phyloP scores from a whole-genome alignment of 768 basidiomycete species.

The Inosperma sp. region DNA sequence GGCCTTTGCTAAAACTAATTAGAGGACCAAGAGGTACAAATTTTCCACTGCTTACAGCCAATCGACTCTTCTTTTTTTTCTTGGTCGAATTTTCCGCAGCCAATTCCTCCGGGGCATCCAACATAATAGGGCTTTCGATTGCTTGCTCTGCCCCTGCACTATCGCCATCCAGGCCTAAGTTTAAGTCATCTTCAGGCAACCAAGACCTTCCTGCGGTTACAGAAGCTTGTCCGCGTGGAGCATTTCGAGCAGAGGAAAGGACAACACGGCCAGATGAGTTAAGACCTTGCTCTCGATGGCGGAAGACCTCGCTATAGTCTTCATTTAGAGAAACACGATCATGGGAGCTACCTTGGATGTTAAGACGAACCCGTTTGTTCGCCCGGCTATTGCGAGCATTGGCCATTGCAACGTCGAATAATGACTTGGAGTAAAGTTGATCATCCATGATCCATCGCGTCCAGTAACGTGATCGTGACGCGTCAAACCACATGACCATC shows the following conservation, averaged over 20 bases:
- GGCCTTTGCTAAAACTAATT: background rate
- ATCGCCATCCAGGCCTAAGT: background rate
- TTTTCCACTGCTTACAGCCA: background rate
- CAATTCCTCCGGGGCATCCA: background rate
- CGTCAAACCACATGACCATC: too few species aligned
- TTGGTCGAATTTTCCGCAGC: background rate
- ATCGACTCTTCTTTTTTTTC: background rate
- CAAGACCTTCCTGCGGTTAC: background rate
- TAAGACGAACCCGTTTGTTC: background rate
- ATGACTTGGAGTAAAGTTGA: too few species aligned
- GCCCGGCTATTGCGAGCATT: background rate
- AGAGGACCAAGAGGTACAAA: background rate
- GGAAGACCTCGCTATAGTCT: background rate
- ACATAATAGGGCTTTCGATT: background rate
- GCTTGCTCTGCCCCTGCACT: background rate
- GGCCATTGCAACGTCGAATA: too few species aligned
- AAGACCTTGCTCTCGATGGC: background rate
- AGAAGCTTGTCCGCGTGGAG: background rate
- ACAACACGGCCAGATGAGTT: too few species aligned
- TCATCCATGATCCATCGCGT: too few species aligned
- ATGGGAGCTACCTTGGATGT: too few species aligned
- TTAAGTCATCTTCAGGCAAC: background rate
- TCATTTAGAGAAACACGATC: background rate
- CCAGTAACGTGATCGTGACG: too few species aligned
- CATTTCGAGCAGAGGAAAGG: background rate